phyloP scores from a whole-genome alignment of 768 basidiomycete species.

The Kwoniella bestiolae region DNA sequence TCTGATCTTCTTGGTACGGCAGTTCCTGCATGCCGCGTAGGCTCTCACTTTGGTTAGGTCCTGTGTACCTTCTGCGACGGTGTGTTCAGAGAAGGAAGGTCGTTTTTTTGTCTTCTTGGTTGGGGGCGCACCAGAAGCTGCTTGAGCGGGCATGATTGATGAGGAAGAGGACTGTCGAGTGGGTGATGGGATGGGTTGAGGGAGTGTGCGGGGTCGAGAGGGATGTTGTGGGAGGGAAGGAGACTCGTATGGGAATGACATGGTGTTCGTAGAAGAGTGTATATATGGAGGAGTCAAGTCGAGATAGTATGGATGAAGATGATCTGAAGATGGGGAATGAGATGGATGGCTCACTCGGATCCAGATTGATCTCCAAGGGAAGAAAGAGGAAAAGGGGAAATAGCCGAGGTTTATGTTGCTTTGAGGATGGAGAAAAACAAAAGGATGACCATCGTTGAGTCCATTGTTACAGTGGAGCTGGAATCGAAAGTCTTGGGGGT shows the following conservation, averaged over 20 bases:
- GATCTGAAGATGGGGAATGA: not conserved
- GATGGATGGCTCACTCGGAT: not conserved
- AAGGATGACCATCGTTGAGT: constrained; percentile 4
- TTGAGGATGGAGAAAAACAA: not conserved
- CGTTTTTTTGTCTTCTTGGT: constrained; percentile 16
- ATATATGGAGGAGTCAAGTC: not conserved
- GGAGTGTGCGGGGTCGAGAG: not conserved
- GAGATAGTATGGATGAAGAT: not conserved
- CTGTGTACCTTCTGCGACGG: not conserved
- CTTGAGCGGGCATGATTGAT: constrained; percentile 3
- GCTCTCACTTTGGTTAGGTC: constrained; percentile 45
- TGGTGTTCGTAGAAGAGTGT: not conserved
- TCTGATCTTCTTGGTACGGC: constrained; percentile 49
- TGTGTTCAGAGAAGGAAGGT: constrained; percentile 23
- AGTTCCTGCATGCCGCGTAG: constrained; percentile 43
- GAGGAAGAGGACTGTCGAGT: not conserved
- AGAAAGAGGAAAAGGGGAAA: not conserved
- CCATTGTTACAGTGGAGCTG: not conserved
- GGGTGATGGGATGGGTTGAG: not conserved
- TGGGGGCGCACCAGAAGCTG: not conserved
- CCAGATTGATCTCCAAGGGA: not conserved
- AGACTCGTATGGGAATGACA: not conserved
- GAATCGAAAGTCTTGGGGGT: too few species aligned
- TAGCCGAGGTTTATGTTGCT: constrained; percentile 8
- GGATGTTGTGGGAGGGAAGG: not conserved